Evolutionary conservation across 2,329 filamentous ascomycete species (phyloP).

Genomic region (Fusarium transvaalense): DNA sequence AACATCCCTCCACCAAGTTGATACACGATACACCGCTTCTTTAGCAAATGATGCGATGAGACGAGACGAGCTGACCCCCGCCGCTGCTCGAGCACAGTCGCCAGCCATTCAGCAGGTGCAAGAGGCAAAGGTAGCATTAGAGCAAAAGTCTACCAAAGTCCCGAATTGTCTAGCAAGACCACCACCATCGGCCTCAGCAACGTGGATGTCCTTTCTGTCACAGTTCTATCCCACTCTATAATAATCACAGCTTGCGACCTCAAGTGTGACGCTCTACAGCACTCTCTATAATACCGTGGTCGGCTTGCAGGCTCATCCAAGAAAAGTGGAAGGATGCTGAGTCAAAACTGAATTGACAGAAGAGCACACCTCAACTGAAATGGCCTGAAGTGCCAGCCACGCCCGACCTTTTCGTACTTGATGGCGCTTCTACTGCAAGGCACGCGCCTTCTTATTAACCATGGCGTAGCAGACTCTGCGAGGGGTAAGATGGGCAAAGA

Average conservation of each 20-base stretch:
- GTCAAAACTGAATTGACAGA: slow-evolving; percentile 16
- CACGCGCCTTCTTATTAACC: slow-evolving; percentile 31
- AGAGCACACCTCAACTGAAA: slow-evolving; percentile 33
- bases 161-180: not conserved
- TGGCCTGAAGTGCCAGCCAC: slow-evolving; percentile 26
- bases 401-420: slow-evolving; percentile 2
- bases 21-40: slow-evolving; percentile 39
- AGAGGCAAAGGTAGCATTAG: not conserved
- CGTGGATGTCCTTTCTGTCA: not conserved
- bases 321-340: too few species aligned
- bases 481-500: slow-evolving; percentile 26
- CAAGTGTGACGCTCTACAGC: too few species aligned
- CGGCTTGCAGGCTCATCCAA: too few species aligned
- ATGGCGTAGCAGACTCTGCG: slow-evolving; percentile 18
- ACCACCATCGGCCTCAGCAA: not conserved
- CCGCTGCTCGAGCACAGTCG: slow-evolving; percentile 4
- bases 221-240: too few species aligned
- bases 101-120: slow-evolving; percentile 1
- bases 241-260: too few species aligned
- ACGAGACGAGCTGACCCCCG: slow-evolving; percentile 13
- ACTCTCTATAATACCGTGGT: too few species aligned
- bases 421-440: slow-evolving; percentile 42
- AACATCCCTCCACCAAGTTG: slow-evolving; percentile 19
- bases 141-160: slow-evolving; percentile 1
- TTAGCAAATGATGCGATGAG: slow-evolving; percentile 14